A percentile compares a stretch with the other conserved stretches of the same genome.
Evolutionary conservation across 257 asterid genomes (phyloP).

Genomic region (Petunia secreta): DNA sequence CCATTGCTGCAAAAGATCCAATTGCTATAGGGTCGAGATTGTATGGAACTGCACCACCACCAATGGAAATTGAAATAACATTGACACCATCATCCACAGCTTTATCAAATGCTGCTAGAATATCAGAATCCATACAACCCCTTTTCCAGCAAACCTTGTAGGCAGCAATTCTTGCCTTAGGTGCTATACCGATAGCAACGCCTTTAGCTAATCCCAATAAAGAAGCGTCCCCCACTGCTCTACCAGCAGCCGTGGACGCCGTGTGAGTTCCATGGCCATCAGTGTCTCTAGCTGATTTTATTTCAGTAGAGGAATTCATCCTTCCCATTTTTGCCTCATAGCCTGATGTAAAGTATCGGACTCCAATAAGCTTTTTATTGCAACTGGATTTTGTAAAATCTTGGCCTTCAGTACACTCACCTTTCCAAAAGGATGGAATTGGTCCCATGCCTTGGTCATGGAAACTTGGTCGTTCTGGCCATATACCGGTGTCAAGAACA

Average conservation of each 20-base stretch:
- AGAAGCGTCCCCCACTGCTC: slow-evolving; percentile 71
- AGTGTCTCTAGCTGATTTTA: slow-evolving; percentile 63
- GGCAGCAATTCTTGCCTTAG: slow-evolving; percentile 73
- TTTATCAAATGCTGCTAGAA: slow-evolving; percentile 77
- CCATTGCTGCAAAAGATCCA: slow-evolving; percentile 83
- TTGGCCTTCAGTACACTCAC: slow-evolving; percentile 61
- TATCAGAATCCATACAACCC: slow-evolving; percentile 86
- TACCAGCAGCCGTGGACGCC: slow-evolving; percentile 85
- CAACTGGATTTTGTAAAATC: slow-evolving; percentile 57
- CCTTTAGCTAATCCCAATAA: slow-evolving; percentile 69
- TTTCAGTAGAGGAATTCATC: slow-evolving; percentile 39
- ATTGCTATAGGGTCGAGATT: slow-evolving; percentile 71
- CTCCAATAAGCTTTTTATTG: slow-evolving; percentile 75
- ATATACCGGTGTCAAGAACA: slow-evolving; percentile 75
- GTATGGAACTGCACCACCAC: slow-evolving; percentile 68
- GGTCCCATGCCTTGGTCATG: slow-evolving; percentile 73
- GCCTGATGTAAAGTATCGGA: slow-evolving; percentile 57
- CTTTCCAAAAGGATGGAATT: slow-evolving; percentile 69
- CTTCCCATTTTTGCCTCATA: slow-evolving; percentile 52
- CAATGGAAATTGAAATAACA: slow-evolving; percentile 74
- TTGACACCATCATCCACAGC: slow-evolving; percentile 88
- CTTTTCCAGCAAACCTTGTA: slow-evolving; percentile 81
- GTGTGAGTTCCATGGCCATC: slow-evolving; percentile 95
- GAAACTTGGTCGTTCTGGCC: slow-evolving; percentile 75
- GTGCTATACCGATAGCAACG: slow-evolving; percentile 77